Conservation (phyloP, 78 protist genomes). For the Polysphondylium violaceum region DNA sequence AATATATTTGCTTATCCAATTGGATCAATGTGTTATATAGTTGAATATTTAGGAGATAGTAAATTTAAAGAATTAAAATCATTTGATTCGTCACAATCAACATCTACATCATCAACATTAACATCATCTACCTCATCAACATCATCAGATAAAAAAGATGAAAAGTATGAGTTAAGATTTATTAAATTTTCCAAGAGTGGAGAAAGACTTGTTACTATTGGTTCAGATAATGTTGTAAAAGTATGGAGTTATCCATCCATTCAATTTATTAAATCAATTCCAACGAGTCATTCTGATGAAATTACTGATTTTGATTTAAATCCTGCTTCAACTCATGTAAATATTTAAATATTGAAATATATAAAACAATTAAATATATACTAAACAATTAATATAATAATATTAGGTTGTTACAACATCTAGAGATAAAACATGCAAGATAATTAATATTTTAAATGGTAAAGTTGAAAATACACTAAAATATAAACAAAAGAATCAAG, state of each 20-base stretch:
- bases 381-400: too few species aligned
- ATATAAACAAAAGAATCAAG: background rate
- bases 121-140: background rate
- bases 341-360: too few species aligned
- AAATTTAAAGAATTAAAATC: background rate
- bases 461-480: conserved; percentile 27
- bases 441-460: conserved; percentile 38
- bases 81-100: background rate
- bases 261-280: background rate
- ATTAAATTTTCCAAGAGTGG: conserved; percentile 3
- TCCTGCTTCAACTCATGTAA: conserved; percentile 12
- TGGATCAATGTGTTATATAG: background rate
- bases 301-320: conserved; percentile 27
- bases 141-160: background rate
- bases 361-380: too few species aligned
- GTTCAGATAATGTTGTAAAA: background rate
- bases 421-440: conserved; percentile 31
- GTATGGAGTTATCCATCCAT: conserved; percentile 16
- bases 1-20: conserved; percentile 6
- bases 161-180: background rate
- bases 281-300: conserved; percentile 10
- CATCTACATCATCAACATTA: background rate
- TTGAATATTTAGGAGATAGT: background rate
- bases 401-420: conserved; percentile 42
- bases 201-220: conserved; percentile 28